Evolutionary conservation across 148 eudicot genomes (phyloP).

Genomic region (Chenopodium berlandieri): DNA sequence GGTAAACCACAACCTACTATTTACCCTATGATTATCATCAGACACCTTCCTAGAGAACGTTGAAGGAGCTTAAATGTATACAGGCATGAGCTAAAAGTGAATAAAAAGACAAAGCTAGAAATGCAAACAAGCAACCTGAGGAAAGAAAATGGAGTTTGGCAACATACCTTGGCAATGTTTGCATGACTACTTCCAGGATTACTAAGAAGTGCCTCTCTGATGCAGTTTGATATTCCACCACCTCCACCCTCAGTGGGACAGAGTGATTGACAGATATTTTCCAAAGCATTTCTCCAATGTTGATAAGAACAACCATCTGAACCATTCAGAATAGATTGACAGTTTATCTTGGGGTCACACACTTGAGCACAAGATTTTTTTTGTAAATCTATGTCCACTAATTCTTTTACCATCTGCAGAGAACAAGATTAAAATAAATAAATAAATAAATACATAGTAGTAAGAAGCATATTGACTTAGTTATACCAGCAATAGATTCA

Average conservation of each 20-base stretch:
- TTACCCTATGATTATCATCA: neutral
- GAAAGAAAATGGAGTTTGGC: neutral
- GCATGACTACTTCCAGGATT: slow-evolving; percentile 24
- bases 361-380: slow-evolving; percentile 33
- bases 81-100: neutral
- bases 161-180: slow-evolving; percentile 38
- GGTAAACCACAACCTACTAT: neutral
- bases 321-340: slow-evolving; percentile 37
- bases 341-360: slow-evolving; percentile 36
- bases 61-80: neutral
- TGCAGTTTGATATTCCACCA: slow-evolving; percentile 42
- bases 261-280: slow-evolving; percentile 48
- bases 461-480: no score
- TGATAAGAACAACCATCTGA: slow-evolving; percentile 43
- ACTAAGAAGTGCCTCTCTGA: slow-evolving; percentile 40
- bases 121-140: neutral
- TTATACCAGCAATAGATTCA: neutral
- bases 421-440: neutral
- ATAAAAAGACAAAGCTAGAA: neutral
- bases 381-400: slow-evolving; percentile 23
- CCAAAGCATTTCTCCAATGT: slow-evolving; percentile 45
- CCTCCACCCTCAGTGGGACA: slow-evolving; percentile 40
- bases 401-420: slow-evolving; percentile 37
- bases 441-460: no score
- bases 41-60: neutral